phyloP scores from a whole-genome alignment of 768 basidiomycete genomes.

The Boletus reticuloceps region DNA sequence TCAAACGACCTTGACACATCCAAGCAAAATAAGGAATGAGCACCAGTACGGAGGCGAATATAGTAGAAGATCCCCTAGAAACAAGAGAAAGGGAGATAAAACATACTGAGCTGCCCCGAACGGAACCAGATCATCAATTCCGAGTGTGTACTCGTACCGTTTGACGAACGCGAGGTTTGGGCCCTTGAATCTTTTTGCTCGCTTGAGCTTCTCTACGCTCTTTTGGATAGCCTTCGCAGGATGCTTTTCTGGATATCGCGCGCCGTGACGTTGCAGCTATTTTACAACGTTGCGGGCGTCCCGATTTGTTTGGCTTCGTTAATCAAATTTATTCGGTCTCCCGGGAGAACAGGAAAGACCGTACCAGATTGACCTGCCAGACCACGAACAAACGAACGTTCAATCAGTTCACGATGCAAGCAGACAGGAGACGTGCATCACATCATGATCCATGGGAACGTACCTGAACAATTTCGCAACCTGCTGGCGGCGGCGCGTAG shows the following conservation, averaged over 20 bases:
- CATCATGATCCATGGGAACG: conserved; percentile 4
- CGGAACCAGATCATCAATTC: conserved; percentile 54
- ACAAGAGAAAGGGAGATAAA: conserved; percentile 44
- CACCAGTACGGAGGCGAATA: conserved; percentile 37
- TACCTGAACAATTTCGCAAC: conserved; percentile 55
- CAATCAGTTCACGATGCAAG: too few relatives aligned
- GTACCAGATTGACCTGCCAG: conserved; percentile 17
- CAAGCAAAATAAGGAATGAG: not conserved
- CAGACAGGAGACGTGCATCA: too few relatives aligned
- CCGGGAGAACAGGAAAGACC: not conserved
- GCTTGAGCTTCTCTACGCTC: conserved; percentile 53
- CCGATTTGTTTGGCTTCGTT: too few relatives aligned
- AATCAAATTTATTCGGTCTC: too few relatives aligned
- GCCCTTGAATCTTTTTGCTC: conserved; percentile 42
- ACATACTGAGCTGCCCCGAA: conserved; percentile 68
- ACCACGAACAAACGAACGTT: not conserved
- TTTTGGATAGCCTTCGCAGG: conserved; percentile 39
- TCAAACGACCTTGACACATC: conserved; percentile 40
- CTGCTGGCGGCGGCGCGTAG: conserved; percentile 43
- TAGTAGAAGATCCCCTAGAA: conserved; percentile 5
- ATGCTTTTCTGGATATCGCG: conserved; percentile 62
- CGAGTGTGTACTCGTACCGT: conserved; percentile 56
- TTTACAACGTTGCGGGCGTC: too few relatives aligned
- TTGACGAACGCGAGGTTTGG: conserved; percentile 49
- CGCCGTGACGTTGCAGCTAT: conserved; percentile 78